Base-by-base conservation (phyloP, 306 rosid species). In the Lathyrus aphaca region DNA sequence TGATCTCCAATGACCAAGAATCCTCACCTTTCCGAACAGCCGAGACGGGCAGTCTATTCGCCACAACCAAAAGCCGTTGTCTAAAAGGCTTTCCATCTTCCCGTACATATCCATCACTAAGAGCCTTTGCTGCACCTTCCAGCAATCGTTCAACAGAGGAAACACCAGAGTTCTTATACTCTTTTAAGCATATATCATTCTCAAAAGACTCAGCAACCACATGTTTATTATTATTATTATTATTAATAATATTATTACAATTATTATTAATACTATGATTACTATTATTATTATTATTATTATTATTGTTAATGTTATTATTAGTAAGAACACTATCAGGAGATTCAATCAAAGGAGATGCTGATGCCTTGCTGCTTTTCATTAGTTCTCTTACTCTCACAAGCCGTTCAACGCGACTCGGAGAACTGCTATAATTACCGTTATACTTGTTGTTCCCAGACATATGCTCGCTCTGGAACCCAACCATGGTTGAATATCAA, bases 41-140 rank as follows among this genome's bases (percentile, higher is more conserved):
- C 32, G 98, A 93, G 37, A 93, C 97, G 5, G 97, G 97, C 78
- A 93, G 61, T 85, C 98, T 83, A 64, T 93, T 93, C 5, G 98
- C 98, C 37, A 93, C 96, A 53, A 93, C 96, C 86, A 93, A 79
- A 50, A 93, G 72, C 15, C 98, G 88, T 79, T 90, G 96, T 64
- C 76, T 88, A 45, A 63, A 5, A 18, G 89, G 74, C 74, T 82
- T 76, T 27, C 80, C 91, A 6, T 86, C 89, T 76, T 76, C 79
- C 85, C 80, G 51, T 65, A 76, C 95, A 40, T 68, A 51, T 66
- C 89, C 87, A 64, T 82, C 80, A 69, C 38, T 29, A 64, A 57
- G 75, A 21, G 55, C 48, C 79, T 79, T 64, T 37, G 79, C 72
- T 54, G 81, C 74, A 69, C 76, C 96, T 60, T 86, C 91, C 32